Evolutionary conservation across 805 yeast genomes (phyloP).

Genomic region (Ogataea methanolica): DNA sequence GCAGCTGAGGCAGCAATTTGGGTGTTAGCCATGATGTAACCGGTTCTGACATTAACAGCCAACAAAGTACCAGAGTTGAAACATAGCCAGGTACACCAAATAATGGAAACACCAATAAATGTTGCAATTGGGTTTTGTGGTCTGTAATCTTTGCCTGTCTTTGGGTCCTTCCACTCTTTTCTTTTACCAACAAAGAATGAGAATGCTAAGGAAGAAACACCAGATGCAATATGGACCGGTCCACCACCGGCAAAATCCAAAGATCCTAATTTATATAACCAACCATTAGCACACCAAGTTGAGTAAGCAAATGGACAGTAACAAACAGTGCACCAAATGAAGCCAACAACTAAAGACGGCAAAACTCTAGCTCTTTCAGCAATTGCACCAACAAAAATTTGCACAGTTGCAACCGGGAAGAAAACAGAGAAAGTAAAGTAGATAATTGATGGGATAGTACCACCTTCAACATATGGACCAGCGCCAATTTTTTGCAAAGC

Average conservation of each 20-base stretch:
- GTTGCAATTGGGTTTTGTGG: conserved; percentile 36
- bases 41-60: conserved; percentile 37
- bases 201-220: conserved; percentile 39
- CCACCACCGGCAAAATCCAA: conserved; percentile 49
- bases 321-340: conserved; percentile 38
- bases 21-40: conserved; percentile 44
- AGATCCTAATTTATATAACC: conserved; percentile 39
- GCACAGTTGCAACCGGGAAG: conserved; percentile 45
- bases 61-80: conserved; percentile 44
- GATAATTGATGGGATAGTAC: conserved; percentile 43
- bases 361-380: conserved; percentile 40
- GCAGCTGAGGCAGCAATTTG: conserved; percentile 49
- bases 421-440: conserved; percentile 40
- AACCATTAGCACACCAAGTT: conserved; percentile 44
- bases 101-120: conserved; percentile 40
- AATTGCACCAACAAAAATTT: conserved; percentile 42
- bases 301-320: conserved; percentile 43
- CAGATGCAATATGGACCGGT: conserved; percentile 44
- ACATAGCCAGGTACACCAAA: conserved; percentile 46
- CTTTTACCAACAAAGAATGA: conserved; percentile 41
- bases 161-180: conserved; percentile 28
- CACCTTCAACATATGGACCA: conserved; percentile 38
- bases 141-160: conserved; percentile 25
- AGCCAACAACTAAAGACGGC: conserved; percentile 38
- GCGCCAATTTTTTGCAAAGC: conserved; percentile 37